Conservation (phyloP, 441 rosid species). For the Brassica hybrid region DNA sequence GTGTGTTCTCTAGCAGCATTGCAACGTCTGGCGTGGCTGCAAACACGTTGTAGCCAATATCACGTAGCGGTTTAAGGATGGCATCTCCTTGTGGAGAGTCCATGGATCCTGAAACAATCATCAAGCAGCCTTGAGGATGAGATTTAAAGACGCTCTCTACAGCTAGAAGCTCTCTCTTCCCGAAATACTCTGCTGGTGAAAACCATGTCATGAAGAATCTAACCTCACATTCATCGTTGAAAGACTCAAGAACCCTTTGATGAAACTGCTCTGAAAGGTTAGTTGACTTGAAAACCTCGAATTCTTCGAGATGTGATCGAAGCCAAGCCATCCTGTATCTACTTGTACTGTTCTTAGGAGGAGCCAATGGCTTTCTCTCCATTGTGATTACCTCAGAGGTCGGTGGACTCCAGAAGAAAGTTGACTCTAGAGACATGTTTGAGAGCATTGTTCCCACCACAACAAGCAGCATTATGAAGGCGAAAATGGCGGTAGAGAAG, state of each 20-base stretch:
- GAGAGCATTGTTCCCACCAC: slow-evolving; percentile 44
- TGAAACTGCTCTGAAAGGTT: slow-evolving; percentile 55
- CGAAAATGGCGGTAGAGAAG: slow-evolving; percentile 40
- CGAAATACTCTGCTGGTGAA: slow-evolving; percentile 49
- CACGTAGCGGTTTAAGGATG: slow-evolving; percentile 53
- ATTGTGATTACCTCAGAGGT: slow-evolving; percentile 29
- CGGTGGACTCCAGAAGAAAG: slow-evolving; percentile 12
- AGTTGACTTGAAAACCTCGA: slow-evolving; percentile 62
- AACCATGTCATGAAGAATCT: slow-evolving; percentile 78
- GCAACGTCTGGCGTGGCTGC: slow-evolving; percentile 63
- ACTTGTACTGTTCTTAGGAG: slow-evolving; percentile 54
- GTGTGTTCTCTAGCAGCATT: slow-evolving; percentile 57
- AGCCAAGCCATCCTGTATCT: slow-evolving; percentile 62
- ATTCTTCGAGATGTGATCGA: slow-evolving; percentile 44
- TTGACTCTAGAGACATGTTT: slow-evolving; percentile 38
- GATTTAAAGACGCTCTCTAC: slow-evolving; percentile 58
- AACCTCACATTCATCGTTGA: slow-evolving; percentile 49
- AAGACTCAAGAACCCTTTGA: slow-evolving; percentile 55
- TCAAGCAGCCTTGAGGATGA: slow-evolving; percentile 62
- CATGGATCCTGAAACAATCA: slow-evolving; percentile 61
- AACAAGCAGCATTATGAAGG: slow-evolving; percentile 50
- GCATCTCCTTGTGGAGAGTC: slow-evolving; percentile 54
- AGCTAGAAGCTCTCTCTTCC: slow-evolving; percentile 50
- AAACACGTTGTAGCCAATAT: slow-evolving; percentile 47
- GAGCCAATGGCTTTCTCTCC: slow-evolving; percentile 46